phyloP scores from a whole-genome alignment of 169 alveolate species.

The Eimeria sp. region DNA sequence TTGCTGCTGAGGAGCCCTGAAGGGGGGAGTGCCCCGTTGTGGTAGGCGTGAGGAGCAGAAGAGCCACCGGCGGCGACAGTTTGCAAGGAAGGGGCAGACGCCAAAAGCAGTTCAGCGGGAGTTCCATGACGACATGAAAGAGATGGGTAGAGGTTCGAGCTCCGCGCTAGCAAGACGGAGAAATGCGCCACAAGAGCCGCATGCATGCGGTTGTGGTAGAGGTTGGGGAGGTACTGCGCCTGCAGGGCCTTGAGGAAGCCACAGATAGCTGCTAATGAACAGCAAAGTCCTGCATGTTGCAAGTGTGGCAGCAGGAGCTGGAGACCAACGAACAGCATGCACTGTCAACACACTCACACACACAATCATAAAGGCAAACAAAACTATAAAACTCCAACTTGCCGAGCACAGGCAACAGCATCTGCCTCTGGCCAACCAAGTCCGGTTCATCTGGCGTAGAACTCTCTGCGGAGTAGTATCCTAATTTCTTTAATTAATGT shows the following conservation, averaged over 20 bases:
- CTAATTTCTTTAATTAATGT: no score
- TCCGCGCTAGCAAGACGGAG: slow-evolving; percentile 84
- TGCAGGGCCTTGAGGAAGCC: slow-evolving; percentile 77
- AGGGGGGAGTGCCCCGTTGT: background rate
- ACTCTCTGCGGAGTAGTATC: no score
- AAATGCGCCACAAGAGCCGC: slow-evolving; percentile 87
- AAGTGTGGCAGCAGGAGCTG: slow-evolving; percentile 76
- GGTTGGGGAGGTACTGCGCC: slow-evolving; percentile 80
- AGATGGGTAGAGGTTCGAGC: slow-evolving; percentile 79
- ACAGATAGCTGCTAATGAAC: background rate
- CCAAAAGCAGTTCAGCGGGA: slow-evolving; percentile 22
- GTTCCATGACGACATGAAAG: slow-evolving; percentile 26
- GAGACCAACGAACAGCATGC: slow-evolving; percentile 57
- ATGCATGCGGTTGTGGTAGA: slow-evolving; percentile 86
- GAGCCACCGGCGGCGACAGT: background rate
- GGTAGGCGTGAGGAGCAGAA: no score
- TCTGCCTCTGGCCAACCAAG: background rate
- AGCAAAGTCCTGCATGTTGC: background rate
- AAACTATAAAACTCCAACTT: background rate
- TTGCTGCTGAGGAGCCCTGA: slow-evolving; percentile 34
- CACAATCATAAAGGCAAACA: background rate
- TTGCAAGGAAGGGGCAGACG: slow-evolving; percentile 20
- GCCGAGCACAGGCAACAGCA: background rate
- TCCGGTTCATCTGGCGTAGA: background rate
- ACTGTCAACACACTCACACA: background rate